phyloP scores from a whole-genome alignment of 495 filamentous ascomycete genomes.

The Xylaria sp. region DNA sequence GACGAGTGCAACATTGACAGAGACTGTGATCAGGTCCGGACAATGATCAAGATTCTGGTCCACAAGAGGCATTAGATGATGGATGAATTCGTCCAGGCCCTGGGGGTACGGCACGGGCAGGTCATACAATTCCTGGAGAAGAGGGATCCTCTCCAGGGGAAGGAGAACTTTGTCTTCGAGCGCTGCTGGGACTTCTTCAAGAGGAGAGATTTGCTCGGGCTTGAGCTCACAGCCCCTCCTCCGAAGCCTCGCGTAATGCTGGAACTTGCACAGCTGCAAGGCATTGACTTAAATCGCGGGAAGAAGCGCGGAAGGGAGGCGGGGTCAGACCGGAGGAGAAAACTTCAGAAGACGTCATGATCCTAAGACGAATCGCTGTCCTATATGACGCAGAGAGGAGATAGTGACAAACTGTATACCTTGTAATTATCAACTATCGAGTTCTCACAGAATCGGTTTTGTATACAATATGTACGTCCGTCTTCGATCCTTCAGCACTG shows the following conservation, averaged over 20 bases:
- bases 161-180: not conserved
- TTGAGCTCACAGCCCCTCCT: not conserved
- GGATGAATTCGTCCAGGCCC: constrained; percentile 27
- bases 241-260: not conserved
- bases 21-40: constrained; percentile 34
- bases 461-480: too few species aligned
- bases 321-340: not conserved
- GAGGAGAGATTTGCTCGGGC: constrained; percentile 30
- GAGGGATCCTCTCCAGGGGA: constrained; percentile 20
- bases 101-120: constrained; percentile 23
- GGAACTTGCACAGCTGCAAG: not conserved
- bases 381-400: not conserved
- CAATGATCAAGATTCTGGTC: constrained; percentile 30
- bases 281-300: not conserved
- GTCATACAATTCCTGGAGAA: constrained; percentile 26
- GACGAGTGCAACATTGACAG: constrained; percentile 25
- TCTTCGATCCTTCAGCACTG: not conserved
- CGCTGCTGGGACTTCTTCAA: constrained; percentile 36
- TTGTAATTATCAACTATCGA: too few species aligned
- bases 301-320: not conserved
- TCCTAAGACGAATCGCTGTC: not conserved
- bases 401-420: not conserved
- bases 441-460: too few species aligned
- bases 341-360: not conserved
- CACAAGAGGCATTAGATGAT: constrained; percentile 25